phyloP scores from a whole-genome alignment of 495 filamentous ascomycete species.

The Penicillium simplicissimum region DNA sequence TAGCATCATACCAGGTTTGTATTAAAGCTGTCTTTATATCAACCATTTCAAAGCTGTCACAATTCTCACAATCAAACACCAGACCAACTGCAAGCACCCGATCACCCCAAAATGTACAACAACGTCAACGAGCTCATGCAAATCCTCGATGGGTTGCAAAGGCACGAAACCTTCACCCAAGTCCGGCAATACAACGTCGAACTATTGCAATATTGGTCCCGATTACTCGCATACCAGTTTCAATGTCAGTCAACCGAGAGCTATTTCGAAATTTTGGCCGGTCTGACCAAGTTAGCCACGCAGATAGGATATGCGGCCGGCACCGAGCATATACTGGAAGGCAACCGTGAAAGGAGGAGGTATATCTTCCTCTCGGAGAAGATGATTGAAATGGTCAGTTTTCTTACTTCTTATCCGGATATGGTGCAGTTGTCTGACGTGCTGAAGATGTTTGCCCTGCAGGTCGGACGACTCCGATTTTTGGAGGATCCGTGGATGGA shows the following conservation, averaged over 20 bases:
- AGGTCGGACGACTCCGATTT: background rate
- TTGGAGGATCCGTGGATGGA: background rate
- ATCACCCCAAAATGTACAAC: background rate
- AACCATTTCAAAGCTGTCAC: background rate
- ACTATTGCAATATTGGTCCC: background rate
- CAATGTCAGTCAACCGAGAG: background rate
- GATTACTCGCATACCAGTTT: background rate
- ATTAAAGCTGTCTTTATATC: background rate
- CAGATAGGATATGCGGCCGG: background rate
- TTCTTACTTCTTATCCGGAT: background rate
- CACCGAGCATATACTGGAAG: background rate
- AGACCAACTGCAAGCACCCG: background rate
- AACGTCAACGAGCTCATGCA: background rate
- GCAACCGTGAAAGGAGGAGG: background rate
- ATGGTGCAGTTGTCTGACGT: constrained; percentile 2
- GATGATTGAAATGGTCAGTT: background rate
- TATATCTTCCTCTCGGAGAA: background rate
- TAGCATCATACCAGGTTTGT: background rate
- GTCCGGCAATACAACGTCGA: background rate
- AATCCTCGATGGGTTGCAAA: background rate
- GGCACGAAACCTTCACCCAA: background rate
- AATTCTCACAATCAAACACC: background rate
- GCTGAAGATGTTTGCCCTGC: background rate
- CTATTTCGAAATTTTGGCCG: background rate
- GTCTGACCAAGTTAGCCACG: background rate